These are phyloP conservation scores for Urochloa ruziziensis DNA, from an alignment of 176 grass and related monocot genomes.

Conservation along the genomic window DNA sequence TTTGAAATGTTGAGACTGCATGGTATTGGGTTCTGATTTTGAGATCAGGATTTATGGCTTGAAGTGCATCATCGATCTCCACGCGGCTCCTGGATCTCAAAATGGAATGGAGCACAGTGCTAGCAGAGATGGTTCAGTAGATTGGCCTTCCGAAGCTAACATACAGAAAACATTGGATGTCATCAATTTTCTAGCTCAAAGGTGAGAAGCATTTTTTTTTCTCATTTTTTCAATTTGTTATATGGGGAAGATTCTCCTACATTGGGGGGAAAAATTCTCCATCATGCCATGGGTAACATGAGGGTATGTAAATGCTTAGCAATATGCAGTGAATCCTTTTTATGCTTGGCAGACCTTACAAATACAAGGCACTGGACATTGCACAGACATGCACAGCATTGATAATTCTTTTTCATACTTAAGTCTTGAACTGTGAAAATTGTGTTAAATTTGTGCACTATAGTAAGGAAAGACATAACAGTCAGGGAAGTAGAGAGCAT, in stretches of 20 bases:
- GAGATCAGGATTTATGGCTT: conserved; percentile 65
- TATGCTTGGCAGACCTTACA: neutral
- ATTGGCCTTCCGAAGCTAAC: conserved; percentile 62
- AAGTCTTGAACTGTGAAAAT: neutral
- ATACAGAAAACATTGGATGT: conserved; percentile 72
- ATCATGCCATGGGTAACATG: conserved; percentile 4
- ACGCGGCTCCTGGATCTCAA: conserved; percentile 88
- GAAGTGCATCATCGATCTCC: conserved; percentile 96
- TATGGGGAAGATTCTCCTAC: neutral
- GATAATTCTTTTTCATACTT: neutral
- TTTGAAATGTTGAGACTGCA: conserved; percentile 18
- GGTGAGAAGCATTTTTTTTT: conserved; percentile 42
- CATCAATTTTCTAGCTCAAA: conserved; percentile 74
- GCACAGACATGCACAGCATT: neutral
- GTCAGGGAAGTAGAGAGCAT: neutral
- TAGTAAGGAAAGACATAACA: neutral
- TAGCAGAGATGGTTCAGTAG: conserved; percentile 80
- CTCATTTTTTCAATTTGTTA: neutral
- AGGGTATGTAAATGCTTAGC: neutral
- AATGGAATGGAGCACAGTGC: conserved; percentile 95
- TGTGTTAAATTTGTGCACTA: neutral
- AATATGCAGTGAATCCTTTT: neutral
- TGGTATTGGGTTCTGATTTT: conserved; percentile 36
- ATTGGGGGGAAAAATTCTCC: neutral
- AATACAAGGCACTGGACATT: neutral